Evolutionary conservation across 2,329 filamentous ascomycete species (phyloP), one percentile per base, ranked within the genome.

Genomic region (Gnomoniopsis sp.): DNA sequence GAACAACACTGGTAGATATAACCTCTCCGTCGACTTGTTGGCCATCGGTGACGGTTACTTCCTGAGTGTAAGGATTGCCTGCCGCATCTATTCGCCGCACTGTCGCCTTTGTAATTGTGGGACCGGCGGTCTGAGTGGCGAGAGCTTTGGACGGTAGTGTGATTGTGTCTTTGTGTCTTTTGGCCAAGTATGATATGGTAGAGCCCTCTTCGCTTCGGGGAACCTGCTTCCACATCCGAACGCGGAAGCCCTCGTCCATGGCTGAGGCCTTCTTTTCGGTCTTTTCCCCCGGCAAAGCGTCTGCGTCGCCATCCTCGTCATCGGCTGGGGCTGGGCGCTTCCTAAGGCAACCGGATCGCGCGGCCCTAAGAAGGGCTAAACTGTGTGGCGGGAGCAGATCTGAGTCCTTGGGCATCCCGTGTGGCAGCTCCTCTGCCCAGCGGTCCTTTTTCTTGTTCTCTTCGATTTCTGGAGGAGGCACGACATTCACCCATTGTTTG

Each of bases 371-470:
- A 6, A 97, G 81, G 64, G 93, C 90, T 68, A 95, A 90, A 55
- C 88, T 93, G 70, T 92, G 89, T 1, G 88, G 83, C 0, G 90
- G 84, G 11, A 97, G 78, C 34, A 96, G 79, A 59, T 89, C 83
- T 33, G 86, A 90, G 70, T 96, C 93, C 67, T 90, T 89, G 43
- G 93, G 93, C 90, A 97, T 93, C 48, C 84, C 85, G 63, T 84
- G 79, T 3, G 90, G 87, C 19, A 91, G 81, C 69, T 96, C 93
- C 50, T 79, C 69, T n/a, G 86, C 87, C 84, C 89, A 93, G 54
- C 84, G 79, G 70, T 89, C 84, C 67, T 86, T 85, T 65, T 81
- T 81, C 62, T 86, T 79, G 34, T 76, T 79, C 30, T 81, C 85
- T 66, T 93, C 88, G 62, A 85, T 78, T 41, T 84, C 80, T 11